A percentile compares a stretch with the other conserved stretches of the same genome.
Evolutionary conservation across 768 basidiomycete genomes (phyloP).

Genomic region (Trametes cubensis): DNA sequence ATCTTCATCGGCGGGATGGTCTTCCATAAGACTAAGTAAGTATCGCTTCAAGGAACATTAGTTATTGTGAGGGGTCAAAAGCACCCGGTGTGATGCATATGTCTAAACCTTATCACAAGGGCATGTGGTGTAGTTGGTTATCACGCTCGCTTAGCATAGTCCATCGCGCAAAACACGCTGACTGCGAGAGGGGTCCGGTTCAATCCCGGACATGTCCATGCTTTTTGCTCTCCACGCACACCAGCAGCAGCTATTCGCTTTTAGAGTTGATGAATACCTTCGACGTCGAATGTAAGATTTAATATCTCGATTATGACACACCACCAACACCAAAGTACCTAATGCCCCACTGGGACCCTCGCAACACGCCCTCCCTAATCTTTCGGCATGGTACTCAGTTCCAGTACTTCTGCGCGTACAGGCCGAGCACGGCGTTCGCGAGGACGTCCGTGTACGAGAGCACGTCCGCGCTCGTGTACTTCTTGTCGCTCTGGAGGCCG

Average conservation of each 20-base stretch:
- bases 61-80: not conserved
- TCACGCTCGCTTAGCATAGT: conserved; percentile 24
- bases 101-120: not conserved
- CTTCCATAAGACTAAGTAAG: no score
- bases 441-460: conserved; percentile 54
- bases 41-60: not conserved
- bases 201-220: conserved; percentile 24
- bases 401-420: conserved; percentile 53
- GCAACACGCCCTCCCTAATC: not conserved
- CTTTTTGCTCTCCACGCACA: not conserved
- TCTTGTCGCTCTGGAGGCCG: conserved; percentile 48
- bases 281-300: not conserved
- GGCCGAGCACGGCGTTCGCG: conserved; percentile 53
- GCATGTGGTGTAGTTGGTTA: conserved; percentile 26
- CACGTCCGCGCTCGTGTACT: conserved; percentile 56
- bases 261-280: not conserved
- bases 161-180: conserved; percentile 1
- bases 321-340: not conserved
- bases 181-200: conserved; percentile 23
- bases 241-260: not conserved
- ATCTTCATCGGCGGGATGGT: no score
- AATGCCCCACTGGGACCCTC: not conserved
- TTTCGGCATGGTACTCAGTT: conserved; percentile 28
- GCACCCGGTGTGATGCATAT: not conserved
- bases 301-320: not conserved